These are phyloP conservation scores for Lactifluus volemus DNA, from an alignment of 768 basidiomycete species.

Conservation along the genomic window DNA sequence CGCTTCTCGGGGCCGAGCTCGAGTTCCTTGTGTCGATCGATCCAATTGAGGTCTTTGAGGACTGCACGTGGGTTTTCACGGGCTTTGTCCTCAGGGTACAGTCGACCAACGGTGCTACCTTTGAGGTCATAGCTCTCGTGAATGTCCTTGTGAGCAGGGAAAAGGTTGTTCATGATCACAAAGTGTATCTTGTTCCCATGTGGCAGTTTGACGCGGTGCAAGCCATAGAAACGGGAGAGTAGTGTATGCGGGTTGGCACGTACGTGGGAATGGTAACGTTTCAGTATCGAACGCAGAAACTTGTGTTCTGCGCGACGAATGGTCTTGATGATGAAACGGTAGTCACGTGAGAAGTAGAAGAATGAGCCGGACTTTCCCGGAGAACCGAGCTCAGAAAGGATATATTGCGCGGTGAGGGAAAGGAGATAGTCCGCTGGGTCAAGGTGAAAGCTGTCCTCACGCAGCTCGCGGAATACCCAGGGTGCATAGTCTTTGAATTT, in stretches of 20 bases:
- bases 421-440: conserved; percentile 97
- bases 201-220: conserved; percentile 96
- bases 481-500: conserved; percentile 99
- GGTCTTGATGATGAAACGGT: conserved; percentile 99
- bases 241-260: conserved; percentile 89
- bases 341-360: conserved; percentile 98
- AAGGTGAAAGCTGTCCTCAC: conserved; percentile 89
- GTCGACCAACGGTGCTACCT: conserved; percentile 83
- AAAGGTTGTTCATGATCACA: conserved; percentile 99
- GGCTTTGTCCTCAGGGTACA: conserved; percentile 78
- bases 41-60: conserved; percentile 96
- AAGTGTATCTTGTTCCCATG: conserved; percentile 94
- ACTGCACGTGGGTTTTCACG: conserved; percentile 77
- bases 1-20: conserved; percentile 96
- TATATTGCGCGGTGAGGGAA: conserved; percentile 94
- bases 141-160: conserved; percentile 93
- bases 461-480: conserved; percentile 92
- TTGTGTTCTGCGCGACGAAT: conserved; percentile 93
- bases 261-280: conserved; percentile 78
- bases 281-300: conserved; percentile 79
- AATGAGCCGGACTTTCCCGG: conserved; percentile 98
- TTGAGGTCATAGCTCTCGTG: conserved; percentile 98
- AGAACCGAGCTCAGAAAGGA: conserved; percentile 93
- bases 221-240: conserved; percentile 89
- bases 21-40: conserved; percentile 63